Evolutionary conservation across 2,329 filamentous ascomycete genomes (phyloP).

Genomic region (Alternaria sp.): DNA sequence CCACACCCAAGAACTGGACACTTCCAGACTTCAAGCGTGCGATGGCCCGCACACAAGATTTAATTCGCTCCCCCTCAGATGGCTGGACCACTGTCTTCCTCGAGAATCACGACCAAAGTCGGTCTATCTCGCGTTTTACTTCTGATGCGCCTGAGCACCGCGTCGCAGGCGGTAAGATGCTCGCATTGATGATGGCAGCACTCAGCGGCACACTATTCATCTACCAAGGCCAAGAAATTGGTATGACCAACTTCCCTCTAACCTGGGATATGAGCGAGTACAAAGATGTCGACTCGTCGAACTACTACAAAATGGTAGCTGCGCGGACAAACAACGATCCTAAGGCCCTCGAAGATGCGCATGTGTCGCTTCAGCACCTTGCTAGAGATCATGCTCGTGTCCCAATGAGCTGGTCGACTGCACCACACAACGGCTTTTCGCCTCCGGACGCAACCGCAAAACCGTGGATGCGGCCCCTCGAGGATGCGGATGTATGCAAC

Average conservation of each 20-base stretch:
- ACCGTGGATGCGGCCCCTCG: conserved; percentile 70
- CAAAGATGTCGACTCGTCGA: conserved; percentile 64
- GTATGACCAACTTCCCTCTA: conserved; percentile 59
- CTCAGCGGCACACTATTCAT: conserved; percentile 61
- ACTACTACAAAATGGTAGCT: conserved; percentile 57
- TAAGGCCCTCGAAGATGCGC: conserved; percentile 56
- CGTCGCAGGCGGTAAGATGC: conserved; percentile 58
- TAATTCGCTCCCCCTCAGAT: conserved; percentile 41
- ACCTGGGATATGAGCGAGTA: conserved; percentile 58
- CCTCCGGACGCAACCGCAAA: conserved; percentile 56
- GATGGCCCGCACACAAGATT: conserved; percentile 42
- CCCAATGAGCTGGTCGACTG: conserved; percentile 72
- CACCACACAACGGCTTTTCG: conserved; percentile 67
- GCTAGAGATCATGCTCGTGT: conserved; percentile 73
- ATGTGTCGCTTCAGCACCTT: conserved; percentile 65
- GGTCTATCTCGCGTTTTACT: conserved; percentile 59
- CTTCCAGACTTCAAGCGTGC: conserved; percentile 45
- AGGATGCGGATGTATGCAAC: conserved; percentile 65
- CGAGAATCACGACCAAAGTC: conserved; percentile 64
- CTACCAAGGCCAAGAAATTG: conserved; percentile 62
- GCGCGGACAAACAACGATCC: conserved; percentile 38
- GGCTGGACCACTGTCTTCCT: conserved; percentile 62
- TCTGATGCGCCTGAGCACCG: conserved; percentile 58
- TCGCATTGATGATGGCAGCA: conserved; percentile 58
- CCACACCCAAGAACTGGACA: conserved; percentile 44